phyloP scores from a whole-genome alignment of 192 early-diverging fungal species.

The Entrophospora sp. region DNA sequence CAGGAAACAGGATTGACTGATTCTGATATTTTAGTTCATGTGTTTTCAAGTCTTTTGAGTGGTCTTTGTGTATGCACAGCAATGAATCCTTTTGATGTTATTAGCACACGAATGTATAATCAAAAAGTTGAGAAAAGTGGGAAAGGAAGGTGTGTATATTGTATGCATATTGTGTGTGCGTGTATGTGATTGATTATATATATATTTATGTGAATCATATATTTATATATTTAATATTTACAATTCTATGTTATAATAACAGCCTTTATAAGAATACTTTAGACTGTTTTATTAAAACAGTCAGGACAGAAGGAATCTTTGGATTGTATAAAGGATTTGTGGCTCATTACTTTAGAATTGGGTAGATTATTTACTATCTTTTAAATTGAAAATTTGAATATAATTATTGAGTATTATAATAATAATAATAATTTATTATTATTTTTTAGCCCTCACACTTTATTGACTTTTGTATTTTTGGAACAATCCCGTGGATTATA shows the following conservation, averaged over 20 bases:
- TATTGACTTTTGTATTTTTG: conserved; percentile 85
- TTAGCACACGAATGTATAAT: conserved; percentile 92
- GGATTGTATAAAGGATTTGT: conserved; percentile 90
- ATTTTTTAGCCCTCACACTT: conserved; percentile 69
- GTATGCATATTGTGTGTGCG: not conserved
- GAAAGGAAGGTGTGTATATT: conserved; percentile 9
- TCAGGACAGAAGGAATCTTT: conserved; percentile 66
- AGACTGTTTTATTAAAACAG: conserved; percentile 83
- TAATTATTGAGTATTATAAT: not conserved
- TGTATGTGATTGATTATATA: too few species aligned
- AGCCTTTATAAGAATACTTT: conserved; percentile 67
- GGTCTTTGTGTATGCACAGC: conserved; percentile 78
- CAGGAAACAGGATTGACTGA: conserved; percentile 43
- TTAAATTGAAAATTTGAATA: not conserved
- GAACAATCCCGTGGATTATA: conserved; percentile 46
- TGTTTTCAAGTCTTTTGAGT: conserved; percentile 65
- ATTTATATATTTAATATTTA: too few species aligned
- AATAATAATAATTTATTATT: not conserved
- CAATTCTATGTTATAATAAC: too few species aligned
- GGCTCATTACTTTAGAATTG: conserved; percentile 86
- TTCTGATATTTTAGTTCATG: conserved; percentile 60
- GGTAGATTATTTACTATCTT: conserved; percentile 38
- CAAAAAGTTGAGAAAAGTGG: conserved; percentile 34
- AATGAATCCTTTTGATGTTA: conserved; percentile 98
- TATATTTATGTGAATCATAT: too few species aligned